Evolutionary conservation across 2,329 filamentous ascomycete genomes (phyloP), one percentile per base, ranked within the genome.

Genomic region (Neophaeococcomyces mojaviensis): DNA sequence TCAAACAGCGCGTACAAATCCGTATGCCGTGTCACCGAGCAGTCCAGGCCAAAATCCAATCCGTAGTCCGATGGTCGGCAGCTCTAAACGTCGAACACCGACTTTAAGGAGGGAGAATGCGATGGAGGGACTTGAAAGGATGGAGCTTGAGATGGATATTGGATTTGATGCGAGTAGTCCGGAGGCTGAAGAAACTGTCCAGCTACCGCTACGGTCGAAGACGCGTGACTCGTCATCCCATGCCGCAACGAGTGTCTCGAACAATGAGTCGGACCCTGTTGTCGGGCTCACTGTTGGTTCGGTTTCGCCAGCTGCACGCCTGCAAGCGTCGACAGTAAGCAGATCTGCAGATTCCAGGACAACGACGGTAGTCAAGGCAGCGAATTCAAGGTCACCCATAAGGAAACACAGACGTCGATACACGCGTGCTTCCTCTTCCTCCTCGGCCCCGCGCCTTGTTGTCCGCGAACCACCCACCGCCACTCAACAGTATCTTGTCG

Each of bases 141-240:
- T 30, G 32, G 22, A 37, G 16, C n/a, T 9, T 15, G 33, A 32
- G 8, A 12, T 52, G 40, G 44, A 41, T 34, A 49, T 44, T 26
- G 24, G 10, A 28, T 15, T 5, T 12, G 33, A 32, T 9, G 13
- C 51, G 37, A 44, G 40, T 34, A 49, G 44, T 32, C 46, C 47
- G 3, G 33, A 28, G 13, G 19, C 40, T 22, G 44, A 49, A 15
- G 40, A 44, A 36, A 39, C 47, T 19, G 19, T 53, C 28, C 42
- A 47, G 5, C 46, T 51, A 9, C 51, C 53, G n/a, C 40, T 54
- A 20, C 44, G 53, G 32, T 45, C 52, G 31, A 53, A 50, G 19
- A 52, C 52, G 13, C 46, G 7, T 39, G 41, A 13, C 30, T 48
- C 15, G n/a, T n/a, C n/a, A n/a, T n/a, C n/a, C n/a, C n/a, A n/a